phyloP scores from a whole-genome alignment of 2,329 filamentous ascomycete species.

The Onygena corvina region DNA sequence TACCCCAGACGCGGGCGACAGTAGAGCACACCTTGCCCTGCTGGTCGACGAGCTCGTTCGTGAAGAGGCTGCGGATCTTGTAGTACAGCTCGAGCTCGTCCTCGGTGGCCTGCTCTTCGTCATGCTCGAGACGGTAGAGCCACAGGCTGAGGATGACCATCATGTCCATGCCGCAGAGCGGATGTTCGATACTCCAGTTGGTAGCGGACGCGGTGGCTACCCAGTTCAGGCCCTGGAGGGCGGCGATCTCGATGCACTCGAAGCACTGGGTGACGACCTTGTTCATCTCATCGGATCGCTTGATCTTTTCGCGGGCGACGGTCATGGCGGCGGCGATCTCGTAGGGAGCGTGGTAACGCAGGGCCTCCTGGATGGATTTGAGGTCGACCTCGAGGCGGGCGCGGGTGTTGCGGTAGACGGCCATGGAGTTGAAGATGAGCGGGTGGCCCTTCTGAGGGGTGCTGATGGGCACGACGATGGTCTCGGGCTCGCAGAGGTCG shows the following conservation, averaged over 20 bases:
- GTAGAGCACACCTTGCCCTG: constrained; percentile 88
- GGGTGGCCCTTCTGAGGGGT: constrained; percentile 94
- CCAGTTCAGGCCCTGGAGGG: constrained; percentile 89
- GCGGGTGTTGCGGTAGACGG: constrained; percentile 87
- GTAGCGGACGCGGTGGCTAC: constrained; percentile 94
- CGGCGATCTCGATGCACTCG: constrained; percentile 92
- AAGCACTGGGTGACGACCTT: constrained; percentile 97
- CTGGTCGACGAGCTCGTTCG: constrained; percentile 74
- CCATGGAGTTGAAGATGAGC: constrained; percentile 95
- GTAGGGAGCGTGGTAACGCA: constrained; percentile 93
- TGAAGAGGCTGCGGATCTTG: constrained; percentile 73
- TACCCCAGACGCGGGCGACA: constrained; percentile 89
- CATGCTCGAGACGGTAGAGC: constrained; percentile 98
- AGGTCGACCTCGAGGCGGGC: constrained; percentile 88
- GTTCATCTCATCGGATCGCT: constrained; percentile 93
- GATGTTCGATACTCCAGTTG: constrained; percentile 98
- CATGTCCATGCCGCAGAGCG: constrained; percentile 87
- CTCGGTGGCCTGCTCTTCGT: constrained; percentile 58
- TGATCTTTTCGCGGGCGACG: constrained; percentile 81
- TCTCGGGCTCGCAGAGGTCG: constrained; percentile 83
- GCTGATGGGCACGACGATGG: constrained; percentile 74
- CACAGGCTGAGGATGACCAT: constrained; percentile 97
- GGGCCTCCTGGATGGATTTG: constrained; percentile 87
- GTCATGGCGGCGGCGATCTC: constrained; percentile 97
- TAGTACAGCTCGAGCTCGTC: constrained; percentile 35